Evolutionary conservation across 2,329 filamentous ascomycete genomes (phyloP).

Genomic region (Pezizomycotina sp.): DNA sequence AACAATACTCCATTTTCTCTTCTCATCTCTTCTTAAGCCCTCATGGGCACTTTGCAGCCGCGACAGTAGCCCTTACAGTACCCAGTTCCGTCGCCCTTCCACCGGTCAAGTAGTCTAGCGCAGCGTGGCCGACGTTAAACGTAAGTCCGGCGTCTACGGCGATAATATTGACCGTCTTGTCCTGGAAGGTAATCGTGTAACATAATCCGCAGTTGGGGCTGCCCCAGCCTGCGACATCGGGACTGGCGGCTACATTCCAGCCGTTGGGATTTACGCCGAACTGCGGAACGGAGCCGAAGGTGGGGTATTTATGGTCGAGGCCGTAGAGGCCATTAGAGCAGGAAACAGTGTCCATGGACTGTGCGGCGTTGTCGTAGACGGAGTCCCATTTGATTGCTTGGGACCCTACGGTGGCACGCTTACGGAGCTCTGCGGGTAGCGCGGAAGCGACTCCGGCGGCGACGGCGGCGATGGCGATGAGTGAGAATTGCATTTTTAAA

Average conservation of each 20-base stretch:
- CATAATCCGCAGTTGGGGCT: constrained; percentile 40
- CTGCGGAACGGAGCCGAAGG: constrained; percentile 35
- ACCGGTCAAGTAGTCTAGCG: constrained; percentile 41
- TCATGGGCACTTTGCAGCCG: too few relatives aligned
- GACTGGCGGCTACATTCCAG: constrained; percentile 41
- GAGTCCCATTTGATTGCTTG: too few relatives aligned
- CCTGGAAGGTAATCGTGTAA: constrained; percentile 41
- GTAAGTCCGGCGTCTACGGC: constrained; percentile 38
- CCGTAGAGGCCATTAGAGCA: constrained; percentile 56
- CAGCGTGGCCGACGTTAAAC: constrained; percentile 34
- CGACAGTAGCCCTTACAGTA: constrained; percentile 36
- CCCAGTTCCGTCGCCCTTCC: constrained; percentile 37
- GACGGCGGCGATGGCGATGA: too few relatives aligned
- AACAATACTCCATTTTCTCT: too few relatives aligned
- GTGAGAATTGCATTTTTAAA: too few relatives aligned
- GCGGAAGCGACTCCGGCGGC: too few relatives aligned
- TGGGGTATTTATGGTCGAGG: constrained; percentile 46
- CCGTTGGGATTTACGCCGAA: too few relatives aligned
- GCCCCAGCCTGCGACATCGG: constrained; percentile 40
- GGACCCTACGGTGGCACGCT: too few relatives aligned
- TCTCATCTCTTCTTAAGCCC: too few relatives aligned
- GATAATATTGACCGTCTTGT: constrained; percentile 38
- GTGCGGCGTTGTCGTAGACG: constrained; percentile 46
- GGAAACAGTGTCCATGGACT: constrained; percentile 41
- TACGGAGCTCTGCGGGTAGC: too few relatives aligned